Percentiles rank a stretch among this genome's conserved stretches.
phyloP scores from a whole-genome alignment of 176 grass and related monocot species.

The Musa beccarii region DNA sequence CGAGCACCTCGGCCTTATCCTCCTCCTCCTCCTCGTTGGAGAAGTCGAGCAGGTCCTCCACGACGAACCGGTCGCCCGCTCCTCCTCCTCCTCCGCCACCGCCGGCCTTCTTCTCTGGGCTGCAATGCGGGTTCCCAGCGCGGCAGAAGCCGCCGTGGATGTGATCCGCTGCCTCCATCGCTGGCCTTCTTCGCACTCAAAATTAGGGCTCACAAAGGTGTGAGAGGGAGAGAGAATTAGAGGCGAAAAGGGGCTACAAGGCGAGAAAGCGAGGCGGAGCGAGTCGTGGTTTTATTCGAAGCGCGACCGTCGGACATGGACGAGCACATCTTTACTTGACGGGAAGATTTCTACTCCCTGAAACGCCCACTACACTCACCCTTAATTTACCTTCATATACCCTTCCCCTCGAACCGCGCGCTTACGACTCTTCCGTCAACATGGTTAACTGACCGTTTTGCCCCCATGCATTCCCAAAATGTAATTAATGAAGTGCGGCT shows the following conservation, averaged over 20 bases:
- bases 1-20: not conserved
- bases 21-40: constrained; percentile 64
- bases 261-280: not conserved
- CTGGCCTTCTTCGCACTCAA: constrained; percentile 1
- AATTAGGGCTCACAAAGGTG: not conserved
- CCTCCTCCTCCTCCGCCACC: not conserved
- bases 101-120: constrained; percentile 44
- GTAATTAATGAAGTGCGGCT: not conserved
- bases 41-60: constrained; percentile 80
- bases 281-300: not conserved
- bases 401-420: not conserved
- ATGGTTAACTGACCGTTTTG: not conserved
- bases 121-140: constrained; percentile 7
- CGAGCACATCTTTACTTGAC: not conserved
- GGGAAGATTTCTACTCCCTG: not conserved
- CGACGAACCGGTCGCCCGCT: constrained; percentile 40
- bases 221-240: not conserved
- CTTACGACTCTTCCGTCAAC: not conserved
- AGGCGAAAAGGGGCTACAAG: not conserved
- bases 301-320: not conserved
- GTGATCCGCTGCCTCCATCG: constrained; percentile 26
- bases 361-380: not conserved
- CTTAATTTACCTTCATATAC: not conserved
- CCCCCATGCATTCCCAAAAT: not conserved
- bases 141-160: constrained; percentile 15